Base-by-base conservation (phyloP, 2,329 filamentous ascomycete genomes). In the Apiospora phragmitis region DNA sequence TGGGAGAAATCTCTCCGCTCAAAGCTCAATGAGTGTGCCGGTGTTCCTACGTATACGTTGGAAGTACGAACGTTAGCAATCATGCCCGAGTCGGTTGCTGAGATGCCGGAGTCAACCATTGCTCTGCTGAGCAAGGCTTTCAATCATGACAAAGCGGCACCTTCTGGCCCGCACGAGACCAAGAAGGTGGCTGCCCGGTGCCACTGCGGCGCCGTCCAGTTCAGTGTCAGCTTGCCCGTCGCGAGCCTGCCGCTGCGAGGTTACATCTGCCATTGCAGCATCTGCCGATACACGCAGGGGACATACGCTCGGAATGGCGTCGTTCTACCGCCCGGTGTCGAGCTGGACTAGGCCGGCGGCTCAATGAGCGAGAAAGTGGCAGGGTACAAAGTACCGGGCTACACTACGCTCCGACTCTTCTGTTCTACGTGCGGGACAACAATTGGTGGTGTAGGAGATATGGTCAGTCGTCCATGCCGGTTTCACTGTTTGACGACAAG, bases 221-320 rank as follows among this genome's bases (percentile, higher is more conserved):
- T 49, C 65, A 65, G 18, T 32, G 9, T 71, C 12, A 18, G 5
- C 18, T 49, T 71, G 8, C 65, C 70, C 21, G 38, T 16, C 16
- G 45, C 68, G 1, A 43, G 42, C 16, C 42, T 71, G n/a, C 70
- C 70, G 21, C 26, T 71, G 12, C 45, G 62, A 8, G 32, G 65
- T 5, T 42, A 66, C 18, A 38, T 71, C 14, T 71, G 70, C 38
- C 70, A 71, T 32, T 71, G 70, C 35, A 68, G 68, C 32, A 51
- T 49, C 9, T 70, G 68, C 24, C 70, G 68, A 8, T 66, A 71
- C 42, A 68, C 49, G 7, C 49, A 68, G n/a, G 68, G 70, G 1
- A 69, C 70, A 0, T n/a, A 68, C 7, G 67, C 47, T 65, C 49
- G 69, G 11, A 29, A 14, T 9, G 47, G 67, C 5, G 70, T 69